These are phyloP conservation scores for Calonectria naviculata DNA, from an alignment of 2,329 filamentous ascomycete genomes.

Conservation along the genomic window DNA sequence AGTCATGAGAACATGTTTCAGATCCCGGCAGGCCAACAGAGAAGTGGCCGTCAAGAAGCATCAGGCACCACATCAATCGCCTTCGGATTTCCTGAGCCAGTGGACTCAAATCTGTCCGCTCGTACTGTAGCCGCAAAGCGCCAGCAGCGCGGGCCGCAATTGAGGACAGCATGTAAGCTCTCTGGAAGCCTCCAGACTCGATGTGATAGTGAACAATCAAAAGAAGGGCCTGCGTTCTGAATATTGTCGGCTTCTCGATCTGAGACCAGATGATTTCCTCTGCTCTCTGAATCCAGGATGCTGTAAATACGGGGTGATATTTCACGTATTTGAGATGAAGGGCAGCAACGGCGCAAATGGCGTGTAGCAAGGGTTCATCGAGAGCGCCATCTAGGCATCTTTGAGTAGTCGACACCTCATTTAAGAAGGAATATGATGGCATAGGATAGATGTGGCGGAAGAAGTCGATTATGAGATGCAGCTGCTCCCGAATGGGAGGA, in stretches of 20 bases:
- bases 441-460: constrained; percentile 39
- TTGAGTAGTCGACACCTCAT: constrained; percentile 62
- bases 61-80: constrained; percentile 44
- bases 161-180: constrained; percentile 46
- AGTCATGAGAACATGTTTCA: constrained; percentile 41
- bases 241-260: constrained; percentile 59
- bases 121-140: constrained; percentile 44
- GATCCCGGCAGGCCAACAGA: constrained; percentile 44
- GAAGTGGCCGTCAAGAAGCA: constrained; percentile 41
- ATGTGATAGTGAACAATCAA: constrained; percentile 44
- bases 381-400: constrained; percentile 60
- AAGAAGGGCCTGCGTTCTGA: constrained; percentile 53
- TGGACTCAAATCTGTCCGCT: constrained; percentile 36
- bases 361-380: constrained; percentile 53
- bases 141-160: constrained; percentile 41
- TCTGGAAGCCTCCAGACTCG: constrained; percentile 43
- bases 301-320: constrained; percentile 44
- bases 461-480: constrained; percentile 36
- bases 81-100: constrained; percentile 42
- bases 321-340: constrained; percentile 47
- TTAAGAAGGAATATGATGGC: constrained; percentile 50
- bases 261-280: constrained; percentile 56
- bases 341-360: constrained; percentile 52
- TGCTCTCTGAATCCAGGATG: constrained; percentile 56
- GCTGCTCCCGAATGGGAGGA: constrained; percentile 26